Evolutionary conservation across 768 basidiomycete species (phyloP), one percentile per base, ranked within the genome.

Genomic region (Exidia glandulosa): DNA sequence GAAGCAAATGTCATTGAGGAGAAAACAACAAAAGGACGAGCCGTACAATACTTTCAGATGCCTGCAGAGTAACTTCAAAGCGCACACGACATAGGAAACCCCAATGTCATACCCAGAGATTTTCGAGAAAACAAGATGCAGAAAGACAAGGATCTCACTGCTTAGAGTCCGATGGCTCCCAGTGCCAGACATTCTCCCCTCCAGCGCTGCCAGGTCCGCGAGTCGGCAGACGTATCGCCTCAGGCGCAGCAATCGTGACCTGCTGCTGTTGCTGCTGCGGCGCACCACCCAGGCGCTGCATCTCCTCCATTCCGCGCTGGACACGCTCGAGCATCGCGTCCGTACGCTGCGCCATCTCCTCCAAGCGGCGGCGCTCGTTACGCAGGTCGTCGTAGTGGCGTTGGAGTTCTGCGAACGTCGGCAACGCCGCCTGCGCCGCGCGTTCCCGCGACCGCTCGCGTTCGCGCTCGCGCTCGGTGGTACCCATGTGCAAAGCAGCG

Each of bases 291-390:
- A 37, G 36, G 10, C 31, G 56, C 61, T 37, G 27, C 81, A 88
- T 83, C 68, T 91, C 88, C 59, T 90, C 89, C 65, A 92, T 75
- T 27, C 83, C 86, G 64, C 84, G 79, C 75, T 83, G 83, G 68
- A 92, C 74, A 27, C 84, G 82, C 36, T 73, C 77, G 78, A 92
- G 83, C 73, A 92, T 71, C 69, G 79, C 72, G 58, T 90, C 86
- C 65, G 89, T 92, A 72, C 77, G 81, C 64, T 84, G 80, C 61
- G 90, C 71, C 82, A 92, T 77, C 68, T 88, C 88, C 71, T 89
- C 81, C 73, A 87, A 75, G 68, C 78, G 74, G 66, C 74, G 74
- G 71, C 83, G 82, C 67, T 87, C 79, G 65, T 85, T 82, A 3
- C 74, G 72, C 58, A 93, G 76, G 66, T 85, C 79, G 23, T 72